phyloP scores from a whole-genome alignment of 164 flowering plant genomes.

The Aristolochia fimbriata region DNA sequence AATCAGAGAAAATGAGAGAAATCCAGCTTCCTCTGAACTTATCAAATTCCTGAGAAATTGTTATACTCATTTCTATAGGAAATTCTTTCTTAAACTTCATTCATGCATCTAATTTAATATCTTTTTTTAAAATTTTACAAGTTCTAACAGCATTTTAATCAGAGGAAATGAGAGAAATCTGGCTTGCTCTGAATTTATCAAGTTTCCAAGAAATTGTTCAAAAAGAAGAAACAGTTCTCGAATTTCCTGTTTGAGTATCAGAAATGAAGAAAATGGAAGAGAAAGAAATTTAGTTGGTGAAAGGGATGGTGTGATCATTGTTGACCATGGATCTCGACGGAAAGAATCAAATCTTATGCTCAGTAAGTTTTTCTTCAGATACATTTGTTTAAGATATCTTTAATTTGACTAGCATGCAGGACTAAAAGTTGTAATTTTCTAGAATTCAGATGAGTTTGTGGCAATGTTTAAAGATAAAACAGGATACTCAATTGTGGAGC shows the following conservation, averaged over 20 bases:
- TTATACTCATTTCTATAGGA: too few relatives aligned
- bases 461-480: slow-evolving; percentile 71
- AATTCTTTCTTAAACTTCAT: too few relatives aligned
- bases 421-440: slow-evolving; percentile 11
- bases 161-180: too few relatives aligned
- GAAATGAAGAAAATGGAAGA: slow-evolving; percentile 21
- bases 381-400: background rate
- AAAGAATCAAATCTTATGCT: slow-evolving; percentile 81
- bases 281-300: slow-evolving; percentile 29
- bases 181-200: slow-evolving; percentile 6
- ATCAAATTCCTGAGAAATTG: slow-evolving; percentile 18
- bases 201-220: slow-evolving; percentile 15
- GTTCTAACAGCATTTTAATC: too few relatives aligned
- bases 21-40: background rate
- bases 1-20: too few relatives aligned
- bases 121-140: too few relatives aligned
- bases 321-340: slow-evolving; percentile 94
- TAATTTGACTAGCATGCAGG: background rate
- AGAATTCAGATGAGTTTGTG: slow-evolving; percentile 74
- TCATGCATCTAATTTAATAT: too few relatives aligned
- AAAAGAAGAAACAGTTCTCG: slow-evolving; percentile 14
- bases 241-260: slow-evolving; percentile 19
- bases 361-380: slow-evolving; percentile 32
- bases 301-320: slow-evolving; percentile 71
- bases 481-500: slow-evolving; percentile 82